A percentile compares a stretch with the other conserved stretches of the same genome.
Conservation (phyloP, 495 filamentous ascomycete species). For the Podospora bellae-mahoneyi region DNA sequence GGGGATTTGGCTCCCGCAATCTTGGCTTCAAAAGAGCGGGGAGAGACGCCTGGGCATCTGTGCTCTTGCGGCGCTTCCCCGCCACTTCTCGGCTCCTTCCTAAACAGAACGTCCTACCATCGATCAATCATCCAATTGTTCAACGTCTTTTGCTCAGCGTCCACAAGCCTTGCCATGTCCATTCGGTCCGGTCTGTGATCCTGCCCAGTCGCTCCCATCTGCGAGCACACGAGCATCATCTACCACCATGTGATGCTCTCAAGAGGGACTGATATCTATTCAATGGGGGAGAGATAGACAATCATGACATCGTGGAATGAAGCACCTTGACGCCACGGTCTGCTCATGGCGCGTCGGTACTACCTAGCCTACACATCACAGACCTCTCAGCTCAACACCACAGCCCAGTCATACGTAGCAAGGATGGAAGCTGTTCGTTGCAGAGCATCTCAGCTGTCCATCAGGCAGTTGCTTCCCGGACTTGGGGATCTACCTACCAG, state of each 20-base stretch:
- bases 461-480: too few species aligned
- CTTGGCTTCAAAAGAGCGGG: conserved; percentile 8
- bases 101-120: conserved; percentile 10
- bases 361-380: too few species aligned
- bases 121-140: not conserved
- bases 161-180: not conserved
- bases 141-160: not conserved
- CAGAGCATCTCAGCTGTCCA: too few species aligned
- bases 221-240: not conserved
- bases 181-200: not conserved
- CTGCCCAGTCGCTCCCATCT: too few species aligned
- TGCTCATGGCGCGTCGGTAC: not conserved
- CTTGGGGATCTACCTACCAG: too few species aligned
- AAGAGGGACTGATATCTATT: too few species aligned
- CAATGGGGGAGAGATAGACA: too few species aligned
- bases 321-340: not conserved
- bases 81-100: conserved; percentile 9
- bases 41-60: not conserved
- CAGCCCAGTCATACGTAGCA: not conserved
- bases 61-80: not conserved
- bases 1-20: conserved; percentile 5
- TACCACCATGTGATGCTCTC: not conserved
- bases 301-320: not conserved
- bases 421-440: not conserved
- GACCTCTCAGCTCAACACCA: too few species aligned